Evolutionary conservation across 139 green algal species (phyloP), one percentile per base, ranked within the genome.

Genomic region (Edaphochlamys debaryana): DNA sequence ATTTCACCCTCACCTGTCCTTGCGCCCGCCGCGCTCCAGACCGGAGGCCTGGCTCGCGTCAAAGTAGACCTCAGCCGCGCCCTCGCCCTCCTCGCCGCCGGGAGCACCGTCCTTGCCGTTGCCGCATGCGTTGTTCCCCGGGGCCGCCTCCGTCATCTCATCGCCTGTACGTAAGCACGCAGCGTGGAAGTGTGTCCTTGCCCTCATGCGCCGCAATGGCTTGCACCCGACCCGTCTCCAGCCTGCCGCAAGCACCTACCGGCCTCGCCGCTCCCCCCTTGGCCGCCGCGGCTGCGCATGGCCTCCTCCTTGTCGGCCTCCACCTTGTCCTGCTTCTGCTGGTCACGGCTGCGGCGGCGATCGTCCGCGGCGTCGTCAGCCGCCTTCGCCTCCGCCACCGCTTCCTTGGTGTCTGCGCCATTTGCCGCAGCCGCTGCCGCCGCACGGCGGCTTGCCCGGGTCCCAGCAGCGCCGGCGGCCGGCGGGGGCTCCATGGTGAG

Each of bases 1-100:
- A 63, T 63, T 63, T 30, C 20, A 32, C 54, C 2, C 78, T 0
- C 48, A 84, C 66, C 48, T 54, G 64, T 29, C 36, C 34, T 27
- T 66, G 5, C 48, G 56, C 25, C 19, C 7, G 34, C 3, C 17
- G 15, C 60, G 74, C 29, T 56, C 64, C 27, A 23, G 36, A 5
- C 69, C 64, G 27, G 75, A 85, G 27, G 70, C 34, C 76, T 88
- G 84, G 42, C 73, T 84, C 58, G 62, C 84, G 20, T 56, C 76
- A 25, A 88, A 77, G 68, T 81, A 88, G 13, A 88, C 58, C n/a
- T 79, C 23, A 27, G 56, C 56, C 2, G 23, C 22, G 23, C 1
- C 58, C 40, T 79, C 17, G 54, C 38, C 50, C n/a, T 37, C 68
- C 40, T 64, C 75, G 37, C 3, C 58, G 34, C 13, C 29, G 45